These are phyloP conservation scores for Pestalotiopsis sp. DNA, from an alignment of 2,329 filamentous ascomycete genomes.

Conservation along the genomic window DNA sequence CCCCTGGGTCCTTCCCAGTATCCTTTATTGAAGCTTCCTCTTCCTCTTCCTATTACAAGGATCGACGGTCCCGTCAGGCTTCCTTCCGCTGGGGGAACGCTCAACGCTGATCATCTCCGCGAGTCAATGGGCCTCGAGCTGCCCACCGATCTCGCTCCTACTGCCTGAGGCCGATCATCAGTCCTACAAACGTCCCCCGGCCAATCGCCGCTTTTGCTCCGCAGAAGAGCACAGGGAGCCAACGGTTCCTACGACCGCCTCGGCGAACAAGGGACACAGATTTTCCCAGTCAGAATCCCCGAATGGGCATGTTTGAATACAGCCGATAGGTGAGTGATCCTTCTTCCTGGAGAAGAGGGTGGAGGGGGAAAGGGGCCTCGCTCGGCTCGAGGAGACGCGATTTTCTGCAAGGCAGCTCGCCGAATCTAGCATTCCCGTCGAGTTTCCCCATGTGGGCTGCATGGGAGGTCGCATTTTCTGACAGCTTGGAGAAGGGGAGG, in stretches of 20 bases:
- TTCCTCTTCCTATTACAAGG: too few relatives aligned
- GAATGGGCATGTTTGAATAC: too few relatives aligned
- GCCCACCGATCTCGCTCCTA: background rate
- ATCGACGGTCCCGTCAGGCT: too few relatives aligned
- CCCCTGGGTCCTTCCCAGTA: too few relatives aligned
- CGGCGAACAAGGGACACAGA: background rate
- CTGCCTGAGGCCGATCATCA: background rate
- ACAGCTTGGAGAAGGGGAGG: background rate
- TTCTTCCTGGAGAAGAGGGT: background rate
- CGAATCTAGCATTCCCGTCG: constrained; percentile 7
- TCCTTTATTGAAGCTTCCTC: too few relatives aligned
- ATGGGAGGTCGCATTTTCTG: background rate
- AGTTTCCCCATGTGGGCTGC: background rate
- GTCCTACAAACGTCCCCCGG: background rate
- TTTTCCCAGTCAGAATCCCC: background rate
- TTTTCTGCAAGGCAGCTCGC: background rate
- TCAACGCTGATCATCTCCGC: background rate
- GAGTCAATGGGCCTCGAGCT: background rate
- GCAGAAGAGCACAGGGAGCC: background rate
- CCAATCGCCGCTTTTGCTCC: background rate
- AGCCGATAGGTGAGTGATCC: background rate
- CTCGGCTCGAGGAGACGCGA: background rate
- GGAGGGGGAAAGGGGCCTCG: background rate
- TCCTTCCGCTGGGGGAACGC: too few relatives aligned
- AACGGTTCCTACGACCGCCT: background rate